Base-by-base conservation (phyloP, 2,329 filamentous ascomycete genomes). In the Penicillium sp. region DNA sequence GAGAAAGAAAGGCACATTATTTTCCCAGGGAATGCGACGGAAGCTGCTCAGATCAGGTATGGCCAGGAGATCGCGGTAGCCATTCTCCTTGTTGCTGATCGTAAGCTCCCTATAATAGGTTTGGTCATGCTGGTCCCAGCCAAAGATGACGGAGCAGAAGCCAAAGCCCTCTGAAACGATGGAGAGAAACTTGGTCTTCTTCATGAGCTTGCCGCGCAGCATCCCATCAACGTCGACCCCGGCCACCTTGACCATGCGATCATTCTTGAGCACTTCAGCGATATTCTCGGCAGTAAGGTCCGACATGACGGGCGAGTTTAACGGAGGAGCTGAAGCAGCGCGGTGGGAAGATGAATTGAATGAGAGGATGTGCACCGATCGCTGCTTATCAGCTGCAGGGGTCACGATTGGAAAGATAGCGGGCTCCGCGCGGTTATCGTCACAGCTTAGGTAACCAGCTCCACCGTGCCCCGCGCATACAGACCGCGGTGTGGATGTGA, bases 101-200 rank as follows among this genome's bases (percentile, higher is more conserved):
- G 81, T 81, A 56, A 95, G 81, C 72, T 95, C 90, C 61, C 80
- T 83, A 68, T 88, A 85, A 70, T 95, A 96, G 9, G 89, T 95
- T 75, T 83, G 79, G 66, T 96, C 91, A 71, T 96, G 90, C 89
- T 95, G 95, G 72, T 96, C 90, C 91, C 91, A 95, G 67, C 91
- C 90, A 64, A 95, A 95, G 57, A 95, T 83, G 59, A 95, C 89
- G 18, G 88, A 93, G 76, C 91, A 95, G 77, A 95, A 95, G 46
- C 90, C 91, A 62, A 95, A 95, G 44, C 90, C 91, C 39, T 83
- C 80, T 37, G 81, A 72, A n/a, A 85, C 86, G 46, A 95, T 81
- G 27, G 87, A 89, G 32, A 95, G 76, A 71, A 96, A 95, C 75
- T 96, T 95, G 67, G 86, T 87, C 78, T 95, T 95, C 61, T 89